phyloP scores from a whole-genome alignment of 2,329 filamentous ascomycete genomes.

The Neopestalotiopsis sp. region DNA sequence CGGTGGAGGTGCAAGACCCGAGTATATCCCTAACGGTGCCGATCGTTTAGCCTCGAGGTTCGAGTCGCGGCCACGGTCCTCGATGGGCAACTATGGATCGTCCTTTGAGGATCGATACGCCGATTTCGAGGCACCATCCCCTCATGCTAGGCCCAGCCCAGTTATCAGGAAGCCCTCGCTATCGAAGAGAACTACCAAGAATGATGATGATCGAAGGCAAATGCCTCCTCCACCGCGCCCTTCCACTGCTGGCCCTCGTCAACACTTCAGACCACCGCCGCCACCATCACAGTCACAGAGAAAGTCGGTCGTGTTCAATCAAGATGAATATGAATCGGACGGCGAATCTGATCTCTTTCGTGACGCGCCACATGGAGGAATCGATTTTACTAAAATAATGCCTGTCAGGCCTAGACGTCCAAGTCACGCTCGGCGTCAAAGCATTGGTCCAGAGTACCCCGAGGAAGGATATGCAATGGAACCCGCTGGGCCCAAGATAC shows the following conservation, averaged over 20 bases:
- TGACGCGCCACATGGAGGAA: slow-evolving; percentile 26
- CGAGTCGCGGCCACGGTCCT: slow-evolving; percentile 39
- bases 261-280: slow-evolving; percentile 36
- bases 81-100: slow-evolving; percentile 44
- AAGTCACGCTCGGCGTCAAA: slow-evolving; percentile 24
- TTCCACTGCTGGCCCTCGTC: slow-evolving; percentile 36
- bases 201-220: slow-evolving; percentile 48
- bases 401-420: slow-evolving; percentile 26
- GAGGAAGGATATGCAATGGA: slow-evolving; percentile 27
- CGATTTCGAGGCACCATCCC: slow-evolving; percentile 41
- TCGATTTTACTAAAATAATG: slow-evolving; percentile 33
- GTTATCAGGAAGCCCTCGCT: slow-evolving; percentile 48
- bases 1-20: not conserved
- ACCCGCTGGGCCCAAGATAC: slow-evolving; percentile 27
- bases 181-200: slow-evolving; percentile 40
- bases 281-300: slow-evolving; percentile 30
- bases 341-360: slow-evolving; percentile 27
- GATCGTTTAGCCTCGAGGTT: slow-evolving; percentile 32
- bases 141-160: slow-evolving; percentile 39
- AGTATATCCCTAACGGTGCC: not conserved
- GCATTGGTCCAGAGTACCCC: slow-evolving; percentile 25
- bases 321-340: slow-evolving; percentile 26
- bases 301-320: slow-evolving; percentile 35
- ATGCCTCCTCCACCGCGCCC: slow-evolving; percentile 57
- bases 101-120: slow-evolving; percentile 40